Base-by-base conservation (phyloP, 78 protist species). In the Cavenderia fasciculata region DNA sequence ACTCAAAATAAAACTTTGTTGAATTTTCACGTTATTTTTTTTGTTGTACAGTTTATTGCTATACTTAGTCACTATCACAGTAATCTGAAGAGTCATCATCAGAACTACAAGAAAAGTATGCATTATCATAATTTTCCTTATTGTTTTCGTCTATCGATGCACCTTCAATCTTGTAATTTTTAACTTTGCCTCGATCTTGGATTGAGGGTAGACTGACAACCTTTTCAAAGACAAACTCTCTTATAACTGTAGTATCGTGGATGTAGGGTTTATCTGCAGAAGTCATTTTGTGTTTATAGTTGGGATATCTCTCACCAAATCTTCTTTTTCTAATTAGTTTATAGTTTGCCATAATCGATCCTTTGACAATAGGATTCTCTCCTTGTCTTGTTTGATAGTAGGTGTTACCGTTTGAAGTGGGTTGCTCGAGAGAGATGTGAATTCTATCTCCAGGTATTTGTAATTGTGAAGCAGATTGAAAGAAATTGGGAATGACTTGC, bases 11-110 rank as follows among this genome's bases (percentile, higher is more conserved):
- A n/a, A n/a, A n/a, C n/a, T n/a, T n/a, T n/a, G n/a, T n/a, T n/a
- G n/a, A n/a, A n/a, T n/a, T n/a, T n/a, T n/a, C n/a, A n/a, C n/a
- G n/a, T n/a, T n/a, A n/a, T n/a, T n/a, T n/a, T n/a, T n/a, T n/a
- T n/a, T n/a, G n/a, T n/a, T n/a, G n/a, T n/a, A n/a, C n/a, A n/a
- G n/a, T n/a, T n/a, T n/a, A n/a, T n/a, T n/a, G n/a, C n/a, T n/a
- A n/a, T n/a, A n/a, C n/a, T n/a, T n/a, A n/a, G n/a, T n/a, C n/a
- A n/a, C n/a, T n/a, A n/a, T 57, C 63, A 27, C 6, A 57, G 34
- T 57, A 57, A 25, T 57, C 63, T 27, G 63, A 57, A 5, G 63
- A 57, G 8, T 57, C 63, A 4, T 52, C 59, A 52, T 52, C 59
- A 52, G 59, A 52, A 52, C 59, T 52, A 52, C 59, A 52, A n/a